phyloP scores from a whole-genome alignment of 1,284 basidiomycete species.

The Sanghuangporus sanghuang region DNA sequence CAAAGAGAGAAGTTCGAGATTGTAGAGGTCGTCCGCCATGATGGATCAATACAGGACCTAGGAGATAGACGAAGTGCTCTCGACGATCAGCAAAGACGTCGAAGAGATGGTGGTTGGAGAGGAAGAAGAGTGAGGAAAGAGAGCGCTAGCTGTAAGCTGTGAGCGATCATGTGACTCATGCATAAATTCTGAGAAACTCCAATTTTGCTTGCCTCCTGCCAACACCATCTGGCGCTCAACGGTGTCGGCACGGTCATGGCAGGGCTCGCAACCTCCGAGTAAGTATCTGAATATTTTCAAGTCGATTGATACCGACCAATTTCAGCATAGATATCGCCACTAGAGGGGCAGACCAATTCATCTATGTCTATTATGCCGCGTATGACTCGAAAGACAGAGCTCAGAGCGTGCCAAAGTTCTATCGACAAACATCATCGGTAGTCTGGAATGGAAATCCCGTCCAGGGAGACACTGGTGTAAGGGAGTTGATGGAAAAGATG shows the following conservation, averaged over 20 bases:
- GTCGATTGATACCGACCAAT: neutral
- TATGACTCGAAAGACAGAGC: conserved; percentile 71
- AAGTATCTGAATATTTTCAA: neutral
- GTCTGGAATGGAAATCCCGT: conserved; percentile 85
- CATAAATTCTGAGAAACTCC: neutral
- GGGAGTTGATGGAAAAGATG: conserved; percentile 61
- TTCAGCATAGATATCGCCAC: conserved; percentile 75
- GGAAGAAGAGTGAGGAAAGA: neutral
- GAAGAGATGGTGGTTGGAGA: neutral
- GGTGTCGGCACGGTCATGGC: neutral
- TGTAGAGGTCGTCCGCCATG: conserved; percentile 81
- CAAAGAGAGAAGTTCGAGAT: conserved; percentile 87
- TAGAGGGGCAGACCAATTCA: conserved; percentile 74
- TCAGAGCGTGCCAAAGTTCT: conserved; percentile 70
- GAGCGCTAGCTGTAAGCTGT: neutral
- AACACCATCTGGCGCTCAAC: neutral
- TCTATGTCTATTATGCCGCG: conserved; percentile 69
- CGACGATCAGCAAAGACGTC: neutral
- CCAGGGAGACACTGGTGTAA: conserved; percentile 62
- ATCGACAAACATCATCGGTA: conserved; percentile 66
- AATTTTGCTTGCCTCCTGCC: neutral
- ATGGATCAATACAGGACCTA: neutral
- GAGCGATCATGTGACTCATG: neutral
- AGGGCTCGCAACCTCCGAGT: conserved; percentile 10
- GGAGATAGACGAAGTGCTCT: too few relatives aligned